phyloP scores from a whole-genome alignment of 2,329 filamentous ascomycete genomes.

The Aureobasidium pullulans region DNA sequence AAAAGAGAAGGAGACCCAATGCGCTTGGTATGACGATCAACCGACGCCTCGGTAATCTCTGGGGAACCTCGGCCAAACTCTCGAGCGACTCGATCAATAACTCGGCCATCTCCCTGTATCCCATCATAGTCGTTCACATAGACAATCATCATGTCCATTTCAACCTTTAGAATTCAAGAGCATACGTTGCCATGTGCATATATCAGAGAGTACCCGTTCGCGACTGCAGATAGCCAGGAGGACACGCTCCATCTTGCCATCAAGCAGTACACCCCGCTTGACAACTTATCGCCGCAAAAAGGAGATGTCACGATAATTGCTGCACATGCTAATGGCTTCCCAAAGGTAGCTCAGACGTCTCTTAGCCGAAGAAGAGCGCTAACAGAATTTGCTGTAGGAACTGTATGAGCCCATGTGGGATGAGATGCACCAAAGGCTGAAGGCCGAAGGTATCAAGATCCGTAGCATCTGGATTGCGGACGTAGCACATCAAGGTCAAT shows the following conservation, averaged over 20 bases:
- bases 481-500: constrained; percentile 75
- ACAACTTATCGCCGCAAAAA: constrained; percentile 58
- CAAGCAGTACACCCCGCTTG: constrained; percentile 79
- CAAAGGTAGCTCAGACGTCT: constrained; percentile 47
- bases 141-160: constrained; percentile 27
- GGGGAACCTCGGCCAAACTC: constrained; percentile 3
- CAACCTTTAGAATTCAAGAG: constrained; percentile 59
- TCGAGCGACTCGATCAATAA: neutral
- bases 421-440: constrained; percentile 58
- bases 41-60: constrained; percentile 2
- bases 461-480: constrained; percentile 86
- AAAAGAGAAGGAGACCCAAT: neutral
- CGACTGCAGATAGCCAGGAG: constrained; percentile 65
- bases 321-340: constrained; percentile 86
- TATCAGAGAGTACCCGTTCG: constrained; percentile 72
- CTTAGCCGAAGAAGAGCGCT: neutral
- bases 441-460: constrained; percentile 58
- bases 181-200: constrained; percentile 69
- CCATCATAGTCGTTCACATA: neutral
- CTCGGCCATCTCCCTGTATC: neutral
- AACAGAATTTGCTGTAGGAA: constrained; percentile 48
- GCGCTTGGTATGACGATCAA: neutral
- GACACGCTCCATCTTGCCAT: constrained; percentile 66
- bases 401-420: constrained; percentile 90
- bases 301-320: constrained; percentile 81